Conservation (phyloP, 108 stramenopile genomes). For the Cylindrotheca fusiformis region DNA sequence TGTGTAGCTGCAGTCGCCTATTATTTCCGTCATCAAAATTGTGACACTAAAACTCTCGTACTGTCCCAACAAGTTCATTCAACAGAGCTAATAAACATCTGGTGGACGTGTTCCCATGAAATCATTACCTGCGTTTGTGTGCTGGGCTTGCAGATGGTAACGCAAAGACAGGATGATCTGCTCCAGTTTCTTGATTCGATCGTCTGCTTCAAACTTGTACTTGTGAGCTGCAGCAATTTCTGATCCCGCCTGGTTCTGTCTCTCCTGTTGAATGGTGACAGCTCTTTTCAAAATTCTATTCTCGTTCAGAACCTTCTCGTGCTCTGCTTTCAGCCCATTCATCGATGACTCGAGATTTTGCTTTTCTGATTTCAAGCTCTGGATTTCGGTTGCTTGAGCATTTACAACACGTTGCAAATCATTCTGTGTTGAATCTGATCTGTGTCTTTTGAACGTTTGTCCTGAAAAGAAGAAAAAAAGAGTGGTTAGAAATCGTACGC, state of each 20-base stretch:
- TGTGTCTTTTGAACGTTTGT: constrained; percentile 26
- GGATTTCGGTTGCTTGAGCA: constrained; percentile 64
- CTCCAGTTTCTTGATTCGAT: constrained; percentile 70
- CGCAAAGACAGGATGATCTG: constrained; percentile 75
- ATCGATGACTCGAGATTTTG: constrained; percentile 31
- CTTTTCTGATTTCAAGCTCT: constrained; percentile 62
- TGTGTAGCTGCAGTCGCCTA: too few relatives aligned
- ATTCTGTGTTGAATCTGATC: constrained; percentile 13
- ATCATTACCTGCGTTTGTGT: constrained; percentile 51
- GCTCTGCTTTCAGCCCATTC: constrained; percentile 38
- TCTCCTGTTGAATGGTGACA: constrained; percentile 81
- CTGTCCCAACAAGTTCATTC: not conserved
- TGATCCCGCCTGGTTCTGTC: constrained; percentile 59
- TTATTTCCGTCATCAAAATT: not conserved
- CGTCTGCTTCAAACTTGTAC: constrained; percentile 67
- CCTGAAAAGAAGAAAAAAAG: not conserved
- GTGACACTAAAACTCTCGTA: not conserved
- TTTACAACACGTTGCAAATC: constrained; percentile 56
- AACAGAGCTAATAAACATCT: constrained; percentile 70
- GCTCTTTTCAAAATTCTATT: constrained; percentile 76
- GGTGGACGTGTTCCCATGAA: constrained; percentile 73
- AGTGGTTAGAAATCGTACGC: not conserved
- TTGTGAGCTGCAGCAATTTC: constrained; percentile 66
- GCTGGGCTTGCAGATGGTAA: constrained; percentile 73
- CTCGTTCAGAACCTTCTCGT: constrained; percentile 62